Evolutionary conservation across 2,329 filamentous ascomycete species (phyloP), one percentile per base, ranked within the genome.

Genomic region (Trichoderma oligosporum): DNA sequence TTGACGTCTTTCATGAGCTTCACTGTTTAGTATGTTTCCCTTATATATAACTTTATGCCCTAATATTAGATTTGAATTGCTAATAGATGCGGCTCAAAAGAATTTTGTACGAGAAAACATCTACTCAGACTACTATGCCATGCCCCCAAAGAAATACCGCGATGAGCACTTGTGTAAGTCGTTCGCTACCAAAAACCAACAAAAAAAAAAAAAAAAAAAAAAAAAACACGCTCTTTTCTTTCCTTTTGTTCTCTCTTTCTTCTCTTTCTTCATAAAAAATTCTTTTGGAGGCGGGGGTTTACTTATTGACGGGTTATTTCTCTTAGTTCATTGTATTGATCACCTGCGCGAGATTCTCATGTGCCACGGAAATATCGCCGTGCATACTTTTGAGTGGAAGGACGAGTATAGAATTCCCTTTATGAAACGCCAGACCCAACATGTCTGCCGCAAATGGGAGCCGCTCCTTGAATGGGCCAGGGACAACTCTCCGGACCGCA

Each of bases 361-460:
- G 53, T 61, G 60, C n/a, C 60, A 61, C 20, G 53, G 53, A 2
- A 54, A 60, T 47, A 38, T 57, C 4, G 44, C 58, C 3, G 4
- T 57, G 38, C 58, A 60, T 31, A 38, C 58, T 24, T 57, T 52
- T 35, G 39, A 39, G 5, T 60, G 58, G 58, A 57, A 52, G 8
- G 58, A 60, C 18, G 46, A 47, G 2, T 56, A 57, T n/a, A 20
- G 53, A 11, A 52, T 29, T 8, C 58, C 53, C 22, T 52, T 54
- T 36, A 54, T 54, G 12, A 52, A 27, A 2, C 25, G 33, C 22
- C 38, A 27, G 24, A 60, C 53, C 7, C 8, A 57, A 22, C 58
- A 60, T 24, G 44, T 57, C 33, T 60, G 54, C 11, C 46, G 53
- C n/a, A 60, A 47, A 27, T 60, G 58, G 58, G 54, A 57, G n/a